These are phyloP conservation scores for Xylaria palmicola DNA, from an alignment of 495 filamentous ascomycete species.

Conservation along the genomic window DNA sequence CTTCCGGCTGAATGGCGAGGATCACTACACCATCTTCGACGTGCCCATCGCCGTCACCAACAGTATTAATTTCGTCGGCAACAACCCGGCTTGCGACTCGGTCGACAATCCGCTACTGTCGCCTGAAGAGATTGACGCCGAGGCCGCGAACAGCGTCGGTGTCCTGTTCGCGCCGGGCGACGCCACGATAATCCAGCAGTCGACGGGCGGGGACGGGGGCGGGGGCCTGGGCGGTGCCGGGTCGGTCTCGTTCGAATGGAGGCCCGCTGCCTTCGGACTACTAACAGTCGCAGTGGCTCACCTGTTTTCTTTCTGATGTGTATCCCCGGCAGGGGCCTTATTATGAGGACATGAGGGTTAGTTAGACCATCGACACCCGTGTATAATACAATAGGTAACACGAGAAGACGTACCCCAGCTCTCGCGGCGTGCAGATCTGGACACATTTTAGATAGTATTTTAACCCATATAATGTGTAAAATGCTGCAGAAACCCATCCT, in stretches of 20 bases:
- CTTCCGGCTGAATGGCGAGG: conserved; percentile 59
- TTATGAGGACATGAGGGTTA: no score
- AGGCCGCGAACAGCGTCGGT: conserved; percentile 34
- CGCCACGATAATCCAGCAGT: conserved; percentile 36
- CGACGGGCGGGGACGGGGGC: conserved; percentile 26
- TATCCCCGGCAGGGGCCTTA: no score
- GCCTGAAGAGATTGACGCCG: conserved; percentile 38
- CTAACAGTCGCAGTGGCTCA: conserved; percentile 2
- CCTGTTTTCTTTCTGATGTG: background rate
- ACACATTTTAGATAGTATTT: no score
- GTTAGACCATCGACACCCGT: no score
- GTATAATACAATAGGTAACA: no score
- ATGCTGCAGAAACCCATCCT: no score
- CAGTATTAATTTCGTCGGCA: conserved; percentile 43
- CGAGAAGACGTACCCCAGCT: no score
- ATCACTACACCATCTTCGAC: conserved; percentile 68
- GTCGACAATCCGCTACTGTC: conserved; percentile 45
- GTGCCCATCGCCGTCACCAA: conserved; percentile 68
- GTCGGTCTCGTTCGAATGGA: conserved; percentile 17
- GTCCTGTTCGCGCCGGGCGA: conserved; percentile 49
- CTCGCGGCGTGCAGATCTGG: no score
- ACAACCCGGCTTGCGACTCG: conserved; percentile 45
- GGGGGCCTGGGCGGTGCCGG: conserved; percentile 33
- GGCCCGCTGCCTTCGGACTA: conserved; percentile 1
- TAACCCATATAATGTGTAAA: no score